phyloP scores from a whole-genome alignment of 2,329 filamentous ascomycete genomes.

The Neonectria sp. region DNA sequence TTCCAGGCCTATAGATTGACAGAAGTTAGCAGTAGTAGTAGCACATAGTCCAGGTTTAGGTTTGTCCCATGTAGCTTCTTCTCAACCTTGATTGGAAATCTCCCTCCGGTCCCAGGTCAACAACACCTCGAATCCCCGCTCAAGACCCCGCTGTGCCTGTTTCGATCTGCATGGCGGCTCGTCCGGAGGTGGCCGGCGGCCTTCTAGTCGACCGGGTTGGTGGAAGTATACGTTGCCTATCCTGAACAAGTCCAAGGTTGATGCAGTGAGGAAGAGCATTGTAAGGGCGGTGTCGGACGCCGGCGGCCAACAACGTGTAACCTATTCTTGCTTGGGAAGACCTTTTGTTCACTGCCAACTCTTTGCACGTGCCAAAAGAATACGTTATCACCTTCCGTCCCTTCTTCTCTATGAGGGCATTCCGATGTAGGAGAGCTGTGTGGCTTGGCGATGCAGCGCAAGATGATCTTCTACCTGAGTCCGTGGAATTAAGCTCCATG shows the following conservation, averaged over 20 bases:
- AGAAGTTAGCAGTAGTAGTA: not conserved
- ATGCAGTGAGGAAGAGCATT: not conserved
- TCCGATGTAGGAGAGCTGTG: not conserved
- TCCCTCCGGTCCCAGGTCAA: not conserved
- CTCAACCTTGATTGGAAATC: constrained; percentile 2
- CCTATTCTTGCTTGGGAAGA: not conserved
- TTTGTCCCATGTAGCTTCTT: not conserved
- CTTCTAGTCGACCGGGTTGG: constrained; percentile 2
- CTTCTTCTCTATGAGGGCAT: not conserved
- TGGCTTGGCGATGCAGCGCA: not conserved
- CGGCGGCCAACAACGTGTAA: not conserved
- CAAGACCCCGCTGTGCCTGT: not conserved
- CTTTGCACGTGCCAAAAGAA: not conserved
- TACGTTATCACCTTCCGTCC: not conserved
- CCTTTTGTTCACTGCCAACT: not conserved
- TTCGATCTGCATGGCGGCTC: not conserved
- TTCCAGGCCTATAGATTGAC: not conserved
- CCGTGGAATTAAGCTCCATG: not conserved
- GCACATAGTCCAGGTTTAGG: not conserved
- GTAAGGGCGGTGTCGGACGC: constrained; percentile 1
- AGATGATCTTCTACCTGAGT: not conserved
- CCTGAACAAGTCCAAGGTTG: not conserved
- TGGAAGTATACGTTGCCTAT: not conserved
- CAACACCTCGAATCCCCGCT: not conserved
- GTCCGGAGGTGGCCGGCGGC: not conserved